Evolutionary conservation across 306 rosid species (phyloP).

Genomic region (Medicago arabica): DNA sequence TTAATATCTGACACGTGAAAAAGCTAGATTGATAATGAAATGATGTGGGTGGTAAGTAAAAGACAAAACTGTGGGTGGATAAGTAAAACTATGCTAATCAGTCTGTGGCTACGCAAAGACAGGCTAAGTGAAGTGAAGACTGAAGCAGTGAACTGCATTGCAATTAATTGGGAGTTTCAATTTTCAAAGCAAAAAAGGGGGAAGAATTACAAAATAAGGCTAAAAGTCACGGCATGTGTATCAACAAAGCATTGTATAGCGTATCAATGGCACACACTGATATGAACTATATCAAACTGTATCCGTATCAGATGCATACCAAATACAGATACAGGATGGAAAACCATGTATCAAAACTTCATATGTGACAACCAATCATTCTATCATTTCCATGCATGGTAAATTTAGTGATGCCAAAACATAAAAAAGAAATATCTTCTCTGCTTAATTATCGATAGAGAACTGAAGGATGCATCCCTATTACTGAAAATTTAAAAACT

Average conservation of each 20-base stretch:
- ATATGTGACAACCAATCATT: conserved; percentile 14
- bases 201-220: not conserved
- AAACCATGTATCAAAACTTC: not conserved
- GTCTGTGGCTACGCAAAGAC: not conserved
- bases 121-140: not conserved
- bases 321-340: not conserved
- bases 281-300: not conserved
- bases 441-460: conserved; percentile 3
- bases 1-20: not conserved
- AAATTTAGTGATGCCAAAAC: conserved; percentile 20
- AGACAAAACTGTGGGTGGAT: not conserved
- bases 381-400: conserved; percentile 16
- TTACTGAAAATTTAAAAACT: conserved; percentile 8
- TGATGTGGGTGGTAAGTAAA: not conserved
- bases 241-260: not conserved
- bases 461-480: conserved; percentile 16
- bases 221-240: not conserved
- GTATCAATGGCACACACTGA: not conserved
- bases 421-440: conserved; percentile 2
- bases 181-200: not conserved
- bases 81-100: not conserved
- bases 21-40: not conserved
- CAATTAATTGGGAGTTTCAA: conserved; percentile 6
- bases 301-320: not conserved
- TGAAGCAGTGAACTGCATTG: not conserved